phyloP scores from a whole-genome alignment of 2,329 filamentous ascomycete genomes.

The Colletotrichum liaoningense region DNA sequence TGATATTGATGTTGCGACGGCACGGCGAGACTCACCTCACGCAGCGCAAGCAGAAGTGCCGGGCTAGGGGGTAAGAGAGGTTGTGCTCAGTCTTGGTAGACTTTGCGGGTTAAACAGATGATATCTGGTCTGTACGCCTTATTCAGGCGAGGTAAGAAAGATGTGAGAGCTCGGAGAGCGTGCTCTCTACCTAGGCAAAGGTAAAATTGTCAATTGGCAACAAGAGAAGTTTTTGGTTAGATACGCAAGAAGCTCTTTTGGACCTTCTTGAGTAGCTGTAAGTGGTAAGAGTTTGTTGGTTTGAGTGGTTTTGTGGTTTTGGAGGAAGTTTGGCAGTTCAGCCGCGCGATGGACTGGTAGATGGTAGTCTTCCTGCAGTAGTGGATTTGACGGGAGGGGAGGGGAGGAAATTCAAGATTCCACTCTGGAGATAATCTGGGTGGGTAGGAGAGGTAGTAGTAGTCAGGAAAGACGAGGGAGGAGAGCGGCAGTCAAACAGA shows the following conservation, averaged over 20 bases:
- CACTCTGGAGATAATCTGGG: constrained; percentile 32
- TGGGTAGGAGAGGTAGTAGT: constrained; percentile 32
- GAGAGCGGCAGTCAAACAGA: constrained; percentile 10
- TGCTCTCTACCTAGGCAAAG: constrained; percentile 37
- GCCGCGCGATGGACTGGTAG: constrained; percentile 27
- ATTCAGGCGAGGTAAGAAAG: constrained; percentile 44
- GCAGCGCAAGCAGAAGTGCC: constrained; percentile 86
- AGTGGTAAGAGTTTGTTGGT: neutral
- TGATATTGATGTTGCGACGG: neutral
- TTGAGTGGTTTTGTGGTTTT: neutral
- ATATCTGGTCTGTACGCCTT: constrained; percentile 42
- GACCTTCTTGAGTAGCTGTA: constrained; percentile 14
- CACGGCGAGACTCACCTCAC: constrained; percentile 71
- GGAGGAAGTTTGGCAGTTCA: neutral
- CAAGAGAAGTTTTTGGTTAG: neutral
- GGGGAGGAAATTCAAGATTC: constrained; percentile 36
- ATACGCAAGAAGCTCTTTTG: constrained; percentile 20
- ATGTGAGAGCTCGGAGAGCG: constrained; percentile 16
- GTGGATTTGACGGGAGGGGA: constrained; percentile 34
- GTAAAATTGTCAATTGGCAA: constrained; percentile 34
- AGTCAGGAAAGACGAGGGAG: neutral
- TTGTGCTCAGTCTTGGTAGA: constrained; percentile 63
- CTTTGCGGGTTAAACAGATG: constrained; percentile 44
- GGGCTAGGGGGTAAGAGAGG: constrained; percentile 64
- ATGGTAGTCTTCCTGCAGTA: constrained; percentile 32